phyloP scores from a whole-genome alignment of 805 yeast species.

The Candida corydali region DNA sequence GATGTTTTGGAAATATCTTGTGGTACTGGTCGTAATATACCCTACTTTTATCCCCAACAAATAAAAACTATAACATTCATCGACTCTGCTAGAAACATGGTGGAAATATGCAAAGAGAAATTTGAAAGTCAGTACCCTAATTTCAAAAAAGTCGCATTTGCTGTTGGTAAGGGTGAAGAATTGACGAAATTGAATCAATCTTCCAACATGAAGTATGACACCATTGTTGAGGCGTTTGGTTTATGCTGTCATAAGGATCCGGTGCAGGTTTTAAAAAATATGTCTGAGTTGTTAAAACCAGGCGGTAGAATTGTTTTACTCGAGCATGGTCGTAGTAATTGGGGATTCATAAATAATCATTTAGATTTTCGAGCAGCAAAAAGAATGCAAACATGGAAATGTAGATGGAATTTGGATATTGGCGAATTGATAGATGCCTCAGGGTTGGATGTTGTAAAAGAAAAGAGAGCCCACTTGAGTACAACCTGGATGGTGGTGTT shows the following conservation, averaged over 20 bases:
- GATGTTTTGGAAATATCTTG: slow-evolving; percentile 93
- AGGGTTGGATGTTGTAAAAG: slow-evolving; percentile 78
- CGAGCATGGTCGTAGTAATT: slow-evolving; percentile 90
- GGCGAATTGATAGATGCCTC: slow-evolving; percentile 81
- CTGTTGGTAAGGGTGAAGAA: slow-evolving; percentile 87
- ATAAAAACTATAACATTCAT: slow-evolving; percentile 76
- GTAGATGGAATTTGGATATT: slow-evolving; percentile 95
- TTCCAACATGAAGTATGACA: slow-evolving; percentile 65
- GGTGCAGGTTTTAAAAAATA: slow-evolving; percentile 69
- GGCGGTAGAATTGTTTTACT: slow-evolving; percentile 84
- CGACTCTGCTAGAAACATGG: slow-evolving; percentile 84
- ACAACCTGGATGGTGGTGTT: slow-evolving; percentile 86
- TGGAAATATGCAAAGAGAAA: slow-evolving; percentile 71
- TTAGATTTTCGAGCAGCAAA: slow-evolving; percentile 80
- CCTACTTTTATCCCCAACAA: slow-evolving; percentile 57
- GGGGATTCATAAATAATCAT: slow-evolving; percentile 70
- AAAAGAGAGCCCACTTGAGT: slow-evolving; percentile 81
- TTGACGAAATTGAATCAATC: slow-evolving; percentile 52
- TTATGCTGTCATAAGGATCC: slow-evolving; percentile 96
- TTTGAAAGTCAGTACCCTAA: slow-evolving; percentile 65
- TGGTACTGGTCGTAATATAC: slow-evolving; percentile 93
- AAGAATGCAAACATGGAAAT: slow-evolving; percentile 90
- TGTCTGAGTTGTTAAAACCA: slow-evolving; percentile 71
- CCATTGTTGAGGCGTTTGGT: slow-evolving; percentile 92
- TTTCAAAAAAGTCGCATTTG: slow-evolving; percentile 74